A percentile compares a stretch with the other conserved stretches of the same genome.
Evolutionary conservation across 352 stramenopile species (phyloP).

Genomic region (Pythium myriotylum): DNA sequence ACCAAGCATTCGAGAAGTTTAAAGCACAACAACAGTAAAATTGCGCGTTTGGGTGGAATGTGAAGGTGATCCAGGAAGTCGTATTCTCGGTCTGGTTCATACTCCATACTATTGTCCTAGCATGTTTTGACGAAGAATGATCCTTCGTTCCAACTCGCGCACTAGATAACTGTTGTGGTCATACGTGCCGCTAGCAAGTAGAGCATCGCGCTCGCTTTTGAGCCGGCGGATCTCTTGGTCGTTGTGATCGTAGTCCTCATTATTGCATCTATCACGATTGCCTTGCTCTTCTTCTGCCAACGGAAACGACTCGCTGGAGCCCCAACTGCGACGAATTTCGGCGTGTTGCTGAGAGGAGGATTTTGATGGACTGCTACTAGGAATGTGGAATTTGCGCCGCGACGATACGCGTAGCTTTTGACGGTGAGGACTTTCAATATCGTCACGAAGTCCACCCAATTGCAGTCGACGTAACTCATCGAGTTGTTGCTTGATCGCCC

Average conservation of each 20-base stretch:
- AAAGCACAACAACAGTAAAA: conserved; percentile 40
- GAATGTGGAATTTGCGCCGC: background rate
- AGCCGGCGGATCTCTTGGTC: conserved; percentile 51
- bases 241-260: background rate
- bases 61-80: too few species aligned
- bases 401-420: background rate
- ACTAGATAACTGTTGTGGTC: conserved; percentile 66
- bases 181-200: conserved; percentile 67
- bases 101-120: conserved; percentile 3
- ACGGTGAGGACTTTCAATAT: background rate
- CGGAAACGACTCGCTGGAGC: conserved; percentile 6
- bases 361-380: background rate
- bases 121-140: conserved; percentile 32
- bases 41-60: too few species aligned
- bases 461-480: conserved; percentile 68
- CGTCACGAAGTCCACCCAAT: conserved; percentile 5
- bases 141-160: conserved; percentile 65
- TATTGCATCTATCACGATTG: background rate
- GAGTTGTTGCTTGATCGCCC: conserved; percentile 82
- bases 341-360: background rate
- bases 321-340: conserved; percentile 19
- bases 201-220: conserved; percentile 50
- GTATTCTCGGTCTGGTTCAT: background rate
- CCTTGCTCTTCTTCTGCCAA: background rate
- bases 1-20: conserved; percentile 88